Evolutionary conservation across 179 eudicot species (phyloP).

Genomic region (Silene noctiflora): DNA sequence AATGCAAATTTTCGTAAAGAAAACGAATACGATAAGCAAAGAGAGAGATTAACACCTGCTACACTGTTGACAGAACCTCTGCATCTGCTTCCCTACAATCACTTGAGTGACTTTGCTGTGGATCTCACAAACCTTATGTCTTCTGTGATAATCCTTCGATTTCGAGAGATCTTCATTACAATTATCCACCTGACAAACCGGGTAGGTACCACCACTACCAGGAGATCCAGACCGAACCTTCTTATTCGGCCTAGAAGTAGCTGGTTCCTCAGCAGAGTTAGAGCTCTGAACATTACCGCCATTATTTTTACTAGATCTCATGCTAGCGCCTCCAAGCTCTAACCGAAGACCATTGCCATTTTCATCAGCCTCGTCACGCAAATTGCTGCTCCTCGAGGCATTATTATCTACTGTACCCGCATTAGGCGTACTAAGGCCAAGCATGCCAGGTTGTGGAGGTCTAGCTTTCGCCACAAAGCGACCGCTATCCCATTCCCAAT

Average conservation of each 20-base stretch:
- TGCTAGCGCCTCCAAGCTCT: slow-evolving; percentile 43
- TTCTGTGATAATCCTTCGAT: slow-evolving; percentile 73
- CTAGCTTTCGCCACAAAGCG: slow-evolving; percentile 48
- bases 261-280: slow-evolving; percentile 46
- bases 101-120: slow-evolving; percentile 72
- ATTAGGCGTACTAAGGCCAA: slow-evolving; percentile 16
- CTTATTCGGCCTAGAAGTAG: slow-evolving; percentile 56
- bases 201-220: slow-evolving; percentile 48
- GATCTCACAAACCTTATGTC: slow-evolving; percentile 80
- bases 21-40: slow-evolving; percentile 24
- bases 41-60: slow-evolving; percentile 52
- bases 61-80: slow-evolving; percentile 95
- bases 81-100: slow-evolving; percentile 60
- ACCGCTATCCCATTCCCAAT: slow-evolving; percentile 78
- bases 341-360: slow-evolving; percentile 45
- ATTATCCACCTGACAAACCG: slow-evolving; percentile 76
- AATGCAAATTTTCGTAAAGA: background rate
- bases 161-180: slow-evolving; percentile 62
- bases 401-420: background rate
- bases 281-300: slow-evolving; percentile 42
- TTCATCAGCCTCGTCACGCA: slow-evolving; percentile 17
- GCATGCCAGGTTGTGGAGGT: slow-evolving; percentile 19
- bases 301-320: slow-evolving; percentile 12
- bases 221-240: slow-evolving; percentile 79
- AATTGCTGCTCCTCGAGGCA: slow-evolving; percentile 20